Evolutionary conservation across 2,329 filamentous ascomycete genomes (phyloP).

Genomic region (Cercospora sesami): DNA sequence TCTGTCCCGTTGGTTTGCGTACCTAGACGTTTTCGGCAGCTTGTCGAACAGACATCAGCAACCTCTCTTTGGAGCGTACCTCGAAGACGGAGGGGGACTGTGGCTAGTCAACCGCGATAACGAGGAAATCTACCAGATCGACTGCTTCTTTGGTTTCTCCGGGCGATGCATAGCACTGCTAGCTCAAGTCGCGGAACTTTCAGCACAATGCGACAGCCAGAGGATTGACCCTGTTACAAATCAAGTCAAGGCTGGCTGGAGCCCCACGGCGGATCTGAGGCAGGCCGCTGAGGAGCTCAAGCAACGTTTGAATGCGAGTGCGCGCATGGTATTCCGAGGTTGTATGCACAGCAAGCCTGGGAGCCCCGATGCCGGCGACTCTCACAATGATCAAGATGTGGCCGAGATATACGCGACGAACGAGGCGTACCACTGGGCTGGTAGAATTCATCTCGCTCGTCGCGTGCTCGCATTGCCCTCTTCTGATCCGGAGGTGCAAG

Average conservation of each 20-base stretch:
- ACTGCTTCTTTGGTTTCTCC: constrained; percentile 79
- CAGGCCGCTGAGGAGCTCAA: constrained; percentile 61
- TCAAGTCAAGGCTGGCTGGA: constrained; percentile 56
- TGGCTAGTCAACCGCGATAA: constrained; percentile 40
- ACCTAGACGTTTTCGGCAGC: constrained; percentile 76
- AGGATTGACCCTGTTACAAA: constrained; percentile 59
- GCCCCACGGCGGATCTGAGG: constrained; percentile 56
- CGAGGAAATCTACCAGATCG: constrained; percentile 60
- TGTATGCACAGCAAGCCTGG: constrained; percentile 46
- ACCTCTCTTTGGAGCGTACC: constrained; percentile 45
- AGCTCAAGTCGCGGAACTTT: constrained; percentile 69
- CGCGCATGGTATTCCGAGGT: constrained; percentile 44
- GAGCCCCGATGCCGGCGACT: constrained; percentile 37
- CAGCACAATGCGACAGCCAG: constrained; percentile 65
- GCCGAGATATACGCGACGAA: constrained; percentile 71
- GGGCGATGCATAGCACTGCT: constrained; percentile 69
- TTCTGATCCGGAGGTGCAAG: constrained; percentile 61
- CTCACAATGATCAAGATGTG: constrained; percentile 55
- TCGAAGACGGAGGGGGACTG: constrained; percentile 39
- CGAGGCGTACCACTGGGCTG: constrained; percentile 76
- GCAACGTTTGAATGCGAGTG: constrained; percentile 60
- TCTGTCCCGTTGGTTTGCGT: constrained; percentile 78
- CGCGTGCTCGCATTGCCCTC: constrained; percentile 66
- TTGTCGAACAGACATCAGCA: constrained; percentile 55
- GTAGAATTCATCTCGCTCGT: constrained; percentile 71